Percentiles rank a stretch among this genome's conserved stretches.
These are phyloP conservation scores for Abrus pulchellus DNA, from an alignment of 306 rosid genomes.

Conservation along the genomic window DNA sequence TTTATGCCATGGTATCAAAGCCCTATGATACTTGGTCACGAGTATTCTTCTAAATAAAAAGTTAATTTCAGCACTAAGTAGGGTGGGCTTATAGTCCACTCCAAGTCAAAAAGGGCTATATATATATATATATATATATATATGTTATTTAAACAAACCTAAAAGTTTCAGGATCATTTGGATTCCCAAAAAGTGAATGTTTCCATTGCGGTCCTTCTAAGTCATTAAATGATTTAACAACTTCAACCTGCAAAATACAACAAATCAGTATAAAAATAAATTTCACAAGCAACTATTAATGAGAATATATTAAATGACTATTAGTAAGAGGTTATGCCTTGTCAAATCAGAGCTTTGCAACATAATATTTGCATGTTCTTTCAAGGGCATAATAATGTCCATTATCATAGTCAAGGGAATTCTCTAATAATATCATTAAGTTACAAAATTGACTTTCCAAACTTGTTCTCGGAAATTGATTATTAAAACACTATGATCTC, in stretches of 20 bases:
- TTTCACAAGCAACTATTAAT: constrained; percentile 5
- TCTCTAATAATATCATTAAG: constrained; percentile 5
- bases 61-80: neutral
- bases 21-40: neutral
- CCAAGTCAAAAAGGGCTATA: neutral
- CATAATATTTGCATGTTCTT: constrained; percentile 35
- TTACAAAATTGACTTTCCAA: constrained; percentile 9
- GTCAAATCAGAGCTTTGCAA: constrained; percentile 25
- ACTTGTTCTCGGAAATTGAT: constrained; percentile 22
- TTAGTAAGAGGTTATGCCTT: constrained; percentile 12
- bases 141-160: constrained; percentile 59
- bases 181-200: constrained; percentile 95
- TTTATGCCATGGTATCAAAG: neutral
- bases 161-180: constrained; percentile 92
- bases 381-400: constrained; percentile 29
- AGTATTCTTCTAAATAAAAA: constrained; percentile 29
- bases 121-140: neutral
- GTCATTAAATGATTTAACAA: constrained; percentile 86
- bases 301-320: constrained; percentile 16
- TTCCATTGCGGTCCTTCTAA: constrained; percentile 94
- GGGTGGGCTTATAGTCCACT: neutral
- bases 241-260: constrained; percentile 77
- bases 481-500: constrained; percentile 8
- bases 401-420: constrained; percentile 13
- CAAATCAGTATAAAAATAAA: constrained; percentile 46